Evolutionary conservation across 2,329 filamentous ascomycete genomes (phyloP).

Genomic region (Hymenoscyphus infarciens): DNA sequence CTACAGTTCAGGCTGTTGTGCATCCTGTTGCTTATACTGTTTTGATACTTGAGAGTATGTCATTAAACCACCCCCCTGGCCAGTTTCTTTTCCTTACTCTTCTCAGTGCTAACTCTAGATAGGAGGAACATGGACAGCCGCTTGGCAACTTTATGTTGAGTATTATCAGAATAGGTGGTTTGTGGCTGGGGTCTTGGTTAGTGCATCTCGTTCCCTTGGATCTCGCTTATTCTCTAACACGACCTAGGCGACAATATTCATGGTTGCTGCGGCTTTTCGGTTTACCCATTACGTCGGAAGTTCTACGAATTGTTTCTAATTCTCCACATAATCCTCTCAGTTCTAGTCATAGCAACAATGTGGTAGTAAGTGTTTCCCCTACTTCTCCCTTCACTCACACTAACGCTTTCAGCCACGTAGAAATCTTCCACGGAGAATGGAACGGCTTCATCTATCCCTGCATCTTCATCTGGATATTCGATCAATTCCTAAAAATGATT

Average conservation of each 20-base stretch:
- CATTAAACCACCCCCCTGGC: conserved; percentile 22
- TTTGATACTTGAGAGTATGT: conserved; percentile 36
- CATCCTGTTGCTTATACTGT: conserved; percentile 58
- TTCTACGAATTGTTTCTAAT: conserved; percentile 50
- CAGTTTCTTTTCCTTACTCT: not conserved
- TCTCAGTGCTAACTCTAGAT: not conserved
- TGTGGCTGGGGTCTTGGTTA: not conserved
- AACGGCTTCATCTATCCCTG: conserved; percentile 45
- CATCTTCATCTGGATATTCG: conserved; percentile 43
- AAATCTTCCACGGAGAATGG: conserved; percentile 47
- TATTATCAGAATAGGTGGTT: conserved; percentile 4
- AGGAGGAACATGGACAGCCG: not conserved
- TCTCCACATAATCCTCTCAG: conserved; percentile 49
- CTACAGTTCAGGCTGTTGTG: conserved; percentile 57
- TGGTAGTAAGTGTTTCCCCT: conserved; percentile 16
- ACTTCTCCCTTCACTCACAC: not conserved
- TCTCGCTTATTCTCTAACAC: not conserved
- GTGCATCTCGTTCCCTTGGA: not conserved
- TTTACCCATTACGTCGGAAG: conserved; percentile 33
- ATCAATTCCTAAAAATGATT: conserved; percentile 43
- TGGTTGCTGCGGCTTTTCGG: conserved; percentile 44
- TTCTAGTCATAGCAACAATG: conserved; percentile 42
- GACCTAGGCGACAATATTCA: conserved; percentile 34
- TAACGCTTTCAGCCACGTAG: conserved; percentile 32
- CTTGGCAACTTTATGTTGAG: conserved; percentile 1